Base-by-base conservation (phyloP, 768 basidiomycete genomes). In the Tremella mesenterica region DNA sequence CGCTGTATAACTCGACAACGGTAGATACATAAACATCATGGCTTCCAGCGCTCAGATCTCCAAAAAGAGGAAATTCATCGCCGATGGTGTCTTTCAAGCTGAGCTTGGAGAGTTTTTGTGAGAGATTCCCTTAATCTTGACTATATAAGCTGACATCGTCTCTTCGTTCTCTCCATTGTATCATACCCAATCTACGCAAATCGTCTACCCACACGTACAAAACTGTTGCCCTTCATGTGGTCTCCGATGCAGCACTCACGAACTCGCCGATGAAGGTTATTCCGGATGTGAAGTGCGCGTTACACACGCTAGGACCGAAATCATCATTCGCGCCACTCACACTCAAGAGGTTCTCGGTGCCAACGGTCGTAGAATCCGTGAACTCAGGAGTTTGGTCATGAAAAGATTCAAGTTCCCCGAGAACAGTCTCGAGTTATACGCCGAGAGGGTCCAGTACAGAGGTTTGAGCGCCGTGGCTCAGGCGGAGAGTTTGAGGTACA, bases 371-470 rank as follows among this genome's bases (percentile, higher is more conserved):
- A 87, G 95, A 75, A 97, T 99, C 72, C 87, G 95, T 73, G 93
- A 99, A 79, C 83, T 99, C 69, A 99, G 93, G 59, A 80, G 90
- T 41, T 86, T 99, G 76, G 91, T 99, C 63, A 90, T 92, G 79
- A 99, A 99, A 76, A 85, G 95, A 66, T 97, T 99, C 85, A 92
- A 89, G 76, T 97, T 96, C 83, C 88, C 92, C 61, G 95, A 97
- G 76, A 93, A 93, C 79, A 88, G 91, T 31, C 84, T 99, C 62
- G 95, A 99, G 75, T 83, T 99, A 59, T 99, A 95, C 77, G 95
- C 95, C 59, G 95, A 99, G 80, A 99, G 97, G 79, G 95, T 97
- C 51, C 88, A 92, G 75, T 85, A 86, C 79, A 88, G 95, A 76
- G 95, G 95, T 75, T 84, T 99, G 53, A 93, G 90, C 67, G 95